Evolutionary conservation across 2,329 filamentous ascomycete genomes (phyloP).

Genomic region (Daldinia sp.): DNA sequence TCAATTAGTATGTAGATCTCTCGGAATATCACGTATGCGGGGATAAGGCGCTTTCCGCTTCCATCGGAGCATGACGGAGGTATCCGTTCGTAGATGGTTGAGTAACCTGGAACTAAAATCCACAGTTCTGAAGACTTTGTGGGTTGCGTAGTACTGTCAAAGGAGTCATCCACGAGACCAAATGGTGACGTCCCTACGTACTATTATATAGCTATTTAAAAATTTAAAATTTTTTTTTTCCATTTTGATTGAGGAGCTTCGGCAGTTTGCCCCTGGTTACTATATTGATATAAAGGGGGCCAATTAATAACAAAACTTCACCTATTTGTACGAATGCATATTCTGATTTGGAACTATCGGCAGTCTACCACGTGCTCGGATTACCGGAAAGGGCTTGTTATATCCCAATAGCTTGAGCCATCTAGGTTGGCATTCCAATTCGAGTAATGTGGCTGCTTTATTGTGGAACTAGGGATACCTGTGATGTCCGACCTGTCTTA

Average conservation of each 20-base stretch:
- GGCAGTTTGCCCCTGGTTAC: background rate
- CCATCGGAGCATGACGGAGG: background rate
- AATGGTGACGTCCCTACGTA: no score
- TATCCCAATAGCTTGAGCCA: background rate
- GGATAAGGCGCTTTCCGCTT: background rate
- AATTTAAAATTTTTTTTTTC: no score
- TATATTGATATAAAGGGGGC: background rate
- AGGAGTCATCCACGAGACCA: background rate
- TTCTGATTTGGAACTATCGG: background rate
- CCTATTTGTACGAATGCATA: background rate
- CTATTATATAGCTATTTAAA: background rate
- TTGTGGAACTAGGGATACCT: background rate
- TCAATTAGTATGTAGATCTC: background rate
- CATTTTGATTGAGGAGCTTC: no score
- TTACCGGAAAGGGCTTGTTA: background rate
- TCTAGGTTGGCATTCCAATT: background rate
- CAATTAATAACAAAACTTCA: background rate
- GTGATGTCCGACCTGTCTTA: no score
- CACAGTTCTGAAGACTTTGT: no score
- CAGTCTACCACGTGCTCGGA: background rate
- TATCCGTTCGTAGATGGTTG: background rate
- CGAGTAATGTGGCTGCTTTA: background rate
- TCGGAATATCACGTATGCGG: background rate
- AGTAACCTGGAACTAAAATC: background rate
- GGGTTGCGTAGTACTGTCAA: background rate